Evolutionary conservation across 139 green algal species (phyloP), one percentile per base, ranked within the genome.

Genomic region (Volvox reticuliferus): DNA sequence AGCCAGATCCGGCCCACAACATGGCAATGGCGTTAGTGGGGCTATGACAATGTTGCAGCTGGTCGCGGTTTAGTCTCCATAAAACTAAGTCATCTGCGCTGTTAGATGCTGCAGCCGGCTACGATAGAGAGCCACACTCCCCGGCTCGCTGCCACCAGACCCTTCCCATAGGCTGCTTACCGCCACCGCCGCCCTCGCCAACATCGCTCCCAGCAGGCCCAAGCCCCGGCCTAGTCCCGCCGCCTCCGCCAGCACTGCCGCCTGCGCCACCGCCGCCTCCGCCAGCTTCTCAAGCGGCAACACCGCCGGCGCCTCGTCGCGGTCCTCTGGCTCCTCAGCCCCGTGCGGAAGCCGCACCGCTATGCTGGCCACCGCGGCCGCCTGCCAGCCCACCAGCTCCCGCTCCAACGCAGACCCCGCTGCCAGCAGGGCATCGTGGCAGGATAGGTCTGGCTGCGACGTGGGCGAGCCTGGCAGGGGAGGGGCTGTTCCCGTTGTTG

Each of bases 361-460:
- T 14, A 22, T n/a, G 12, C 32, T 33, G 17, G 61, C 26, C 61
- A 87, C 24, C 82, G 82, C 82, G 24, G 82, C 78, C 14, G 3
- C 35, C 86, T 90, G 86, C 86, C 86, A 90, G 14, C 12, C n/a
- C 50, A 19, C 44, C 50, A 90, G 73, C 71, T 83, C 86, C 50
- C 5, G 12, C 37, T 83, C 73, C n/a, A 90, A 71, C 1, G 19
- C 17, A 1, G 73, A 83, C 0, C 73, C 69, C 5, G 69, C 5
- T 13, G 68, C 69, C 85, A 89, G 85, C 14, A 82, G 44, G 17
- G 16, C 67, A 1, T n/a, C 16, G 36, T 68, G 67, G 68, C 36
- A 89, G 17, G 44, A 55, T 55, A 55, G 9, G 9, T 5, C 44
- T 55, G 9, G 44, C 44, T 55, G 44, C 5, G 44, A 55, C 44